phyloP scores from a whole-genome alignment of 2,329 filamentous ascomycete species.

The Paecilomyces sp. region DNA sequence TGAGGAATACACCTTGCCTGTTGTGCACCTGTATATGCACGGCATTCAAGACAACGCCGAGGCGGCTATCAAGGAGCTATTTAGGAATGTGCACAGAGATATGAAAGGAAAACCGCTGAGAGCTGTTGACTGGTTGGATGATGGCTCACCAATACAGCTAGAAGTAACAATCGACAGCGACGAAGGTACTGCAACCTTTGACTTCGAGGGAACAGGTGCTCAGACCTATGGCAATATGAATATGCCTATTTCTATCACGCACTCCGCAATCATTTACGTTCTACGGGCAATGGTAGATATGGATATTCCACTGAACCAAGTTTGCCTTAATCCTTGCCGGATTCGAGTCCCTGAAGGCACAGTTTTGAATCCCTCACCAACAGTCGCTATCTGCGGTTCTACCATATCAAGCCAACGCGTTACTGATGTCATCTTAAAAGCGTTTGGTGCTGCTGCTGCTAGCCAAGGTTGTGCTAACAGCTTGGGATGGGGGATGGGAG shows the following conservation, averaged over 20 bases:
- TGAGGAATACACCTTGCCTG: constrained; percentile 62
- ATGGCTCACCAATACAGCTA: constrained; percentile 65
- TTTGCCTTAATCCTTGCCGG: constrained; percentile 63
- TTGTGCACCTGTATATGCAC: constrained; percentile 71
- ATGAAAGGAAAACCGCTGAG: constrained; percentile 57
- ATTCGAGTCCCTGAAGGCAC: constrained; percentile 63
- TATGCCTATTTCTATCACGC: constrained; percentile 67
- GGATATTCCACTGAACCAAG: constrained; percentile 73
- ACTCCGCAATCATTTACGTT: constrained; percentile 71
- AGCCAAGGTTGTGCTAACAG: constrained; percentile 70
- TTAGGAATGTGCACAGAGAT: constrained; percentile 68
- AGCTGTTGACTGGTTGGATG: constrained; percentile 71
- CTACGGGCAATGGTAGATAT: constrained; percentile 65
- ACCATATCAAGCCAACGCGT: constrained; percentile 55
- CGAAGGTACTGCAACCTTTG: constrained; percentile 64
- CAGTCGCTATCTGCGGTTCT: constrained; percentile 67
- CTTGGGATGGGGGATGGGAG: constrained; percentile 69
- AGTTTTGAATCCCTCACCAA: constrained; percentile 63
- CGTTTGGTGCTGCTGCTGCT: constrained; percentile 66
- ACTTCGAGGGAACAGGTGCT: constrained; percentile 65
- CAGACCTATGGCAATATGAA: constrained; percentile 71
- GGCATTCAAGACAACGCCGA: constrained; percentile 73
- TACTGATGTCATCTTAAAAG: constrained; percentile 67
- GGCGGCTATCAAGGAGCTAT: constrained; percentile 59
- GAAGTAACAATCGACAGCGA: constrained; percentile 62